Evolutionary conservation across 176 grass and related monocot genomes (phyloP).

Genomic region (Aegilops sharonensis): DNA sequence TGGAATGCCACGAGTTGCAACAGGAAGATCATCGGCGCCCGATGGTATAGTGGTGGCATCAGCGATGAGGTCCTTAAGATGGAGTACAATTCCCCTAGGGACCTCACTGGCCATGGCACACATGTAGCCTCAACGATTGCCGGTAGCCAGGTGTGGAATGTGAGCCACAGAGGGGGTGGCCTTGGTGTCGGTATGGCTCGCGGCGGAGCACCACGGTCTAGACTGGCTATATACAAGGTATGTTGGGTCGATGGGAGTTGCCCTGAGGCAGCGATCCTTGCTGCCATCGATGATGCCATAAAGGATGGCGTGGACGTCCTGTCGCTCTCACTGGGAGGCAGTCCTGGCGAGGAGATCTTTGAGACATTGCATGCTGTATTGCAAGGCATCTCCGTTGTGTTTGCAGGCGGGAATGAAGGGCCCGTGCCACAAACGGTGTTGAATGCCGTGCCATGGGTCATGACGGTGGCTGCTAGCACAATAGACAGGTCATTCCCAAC

Average conservation of each 20-base stretch:
- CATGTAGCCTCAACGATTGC: conserved; percentile 54
- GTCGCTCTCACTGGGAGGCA: conserved; percentile 33
- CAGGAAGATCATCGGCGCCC: conserved; percentile 58
- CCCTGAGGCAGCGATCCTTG: neutral
- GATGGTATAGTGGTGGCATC: conserved; percentile 30
- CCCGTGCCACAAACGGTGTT: neutral
- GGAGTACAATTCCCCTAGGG: conserved; percentile 42
- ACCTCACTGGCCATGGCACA: conserved; percentile 30
- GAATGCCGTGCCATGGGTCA: conserved; percentile 50
- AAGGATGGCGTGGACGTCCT: conserved; percentile 64
- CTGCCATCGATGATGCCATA: conserved; percentile 59
- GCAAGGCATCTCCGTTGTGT: conserved; percentile 50
- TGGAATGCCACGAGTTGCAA: conserved; percentile 47
- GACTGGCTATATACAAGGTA: conserved; percentile 54
- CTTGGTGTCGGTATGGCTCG: conserved; percentile 31
- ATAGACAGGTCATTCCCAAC: conserved; percentile 58
- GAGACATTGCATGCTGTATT: conserved; percentile 55
- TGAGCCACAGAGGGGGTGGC: conserved; percentile 17
- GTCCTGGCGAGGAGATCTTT: neutral
- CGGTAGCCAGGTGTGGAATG: conserved; percentile 25
- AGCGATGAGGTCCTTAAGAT: neutral
- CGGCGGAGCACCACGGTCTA: conserved; percentile 50
- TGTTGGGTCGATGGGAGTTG: neutral
- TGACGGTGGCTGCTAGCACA: conserved; percentile 46
- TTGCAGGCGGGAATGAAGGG: conserved; percentile 12